A percentile compares a stretch with the other conserved stretches of the same genome.
These are phyloP conservation scores for Penicillium olsonii DNA, from an alignment of 2,329 filamentous ascomycete genomes.

Conservation along the genomic window DNA sequence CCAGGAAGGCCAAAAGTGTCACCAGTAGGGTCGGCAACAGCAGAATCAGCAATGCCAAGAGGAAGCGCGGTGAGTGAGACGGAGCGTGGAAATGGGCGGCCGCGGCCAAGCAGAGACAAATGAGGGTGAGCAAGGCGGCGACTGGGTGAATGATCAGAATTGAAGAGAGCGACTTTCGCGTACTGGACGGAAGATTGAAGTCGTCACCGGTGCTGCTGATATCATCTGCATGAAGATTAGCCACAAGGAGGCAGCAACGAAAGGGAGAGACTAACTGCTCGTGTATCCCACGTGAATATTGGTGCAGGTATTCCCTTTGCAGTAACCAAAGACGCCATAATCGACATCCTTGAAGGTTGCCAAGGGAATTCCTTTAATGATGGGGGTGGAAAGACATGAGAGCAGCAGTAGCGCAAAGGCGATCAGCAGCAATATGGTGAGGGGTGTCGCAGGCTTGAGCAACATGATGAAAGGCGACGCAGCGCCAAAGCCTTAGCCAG, in stretches of 20 bases:
- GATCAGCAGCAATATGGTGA: constrained; percentile 79
- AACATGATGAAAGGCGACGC: constrained; percentile 53
- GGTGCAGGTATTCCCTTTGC: constrained; percentile 66
- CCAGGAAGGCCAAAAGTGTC: constrained; percentile 81
- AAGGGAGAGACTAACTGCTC: constrained; percentile 62
- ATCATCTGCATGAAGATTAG: constrained; percentile 27
- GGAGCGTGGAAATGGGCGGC: constrained; percentile 84
- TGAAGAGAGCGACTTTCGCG: constrained; percentile 72
- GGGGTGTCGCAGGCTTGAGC: constrained; percentile 88
- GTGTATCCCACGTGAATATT: constrained; percentile 81
- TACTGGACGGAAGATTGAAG: constrained; percentile 65
- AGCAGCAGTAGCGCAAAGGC: constrained; percentile 85
- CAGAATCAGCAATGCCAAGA: constrained; percentile 82
- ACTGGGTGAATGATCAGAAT: constrained; percentile 93
- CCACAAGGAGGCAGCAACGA: constrained; percentile 12
- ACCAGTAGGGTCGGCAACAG: constrained; percentile 82
- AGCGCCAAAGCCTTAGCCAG: background rate
- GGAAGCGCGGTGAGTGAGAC: constrained; percentile 85
- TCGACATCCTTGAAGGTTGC: constrained; percentile 73
- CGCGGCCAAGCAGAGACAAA: constrained; percentile 78
- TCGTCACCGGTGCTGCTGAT: constrained; percentile 49
- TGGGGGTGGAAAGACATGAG: constrained; percentile 85
- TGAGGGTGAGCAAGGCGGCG: constrained; percentile 79
- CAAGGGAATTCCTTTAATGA: constrained; percentile 82
- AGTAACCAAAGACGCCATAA: constrained; percentile 94